A percentile compares a stretch with the other conserved stretches of the same genome.
These are phyloP conservation scores for Pseudocercospora cruenta DNA, from an alignment of 2,329 filamentous ascomycete species.

Conservation along the genomic window DNA sequence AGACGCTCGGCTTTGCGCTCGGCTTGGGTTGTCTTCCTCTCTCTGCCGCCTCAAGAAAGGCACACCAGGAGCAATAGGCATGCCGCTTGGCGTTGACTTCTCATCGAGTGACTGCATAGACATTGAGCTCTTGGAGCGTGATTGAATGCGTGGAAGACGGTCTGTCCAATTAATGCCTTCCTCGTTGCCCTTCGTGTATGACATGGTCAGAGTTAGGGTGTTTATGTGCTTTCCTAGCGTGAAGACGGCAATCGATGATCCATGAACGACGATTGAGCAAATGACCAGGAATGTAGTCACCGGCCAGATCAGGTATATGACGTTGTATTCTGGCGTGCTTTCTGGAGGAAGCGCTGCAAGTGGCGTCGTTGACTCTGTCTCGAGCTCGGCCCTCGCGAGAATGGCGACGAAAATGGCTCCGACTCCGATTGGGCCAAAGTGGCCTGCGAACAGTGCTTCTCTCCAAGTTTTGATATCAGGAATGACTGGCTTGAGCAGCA, in stretches of 20 bases:
- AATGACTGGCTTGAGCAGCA: constrained; percentile 86
- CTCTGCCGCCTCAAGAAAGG: constrained; percentile 75
- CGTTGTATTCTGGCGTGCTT: constrained; percentile 63
- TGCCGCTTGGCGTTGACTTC: constrained; percentile 62
- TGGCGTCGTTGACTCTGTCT: constrained; percentile 74
- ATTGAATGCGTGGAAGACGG: constrained; percentile 78
- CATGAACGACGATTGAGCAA: constrained; percentile 90
- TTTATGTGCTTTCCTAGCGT: constrained; percentile 98
- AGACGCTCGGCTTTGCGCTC: constrained; percentile 63
- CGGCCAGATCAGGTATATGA: constrained; percentile 91
- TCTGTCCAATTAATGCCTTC: constrained; percentile 96
- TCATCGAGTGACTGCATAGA: constrained; percentile 67
- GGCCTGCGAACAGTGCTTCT: constrained; percentile 92
- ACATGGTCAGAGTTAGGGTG: constrained; percentile 91
- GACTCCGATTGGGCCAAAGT: constrained; percentile 96
- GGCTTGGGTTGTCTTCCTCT: constrained; percentile 71
- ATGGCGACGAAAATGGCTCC: constrained; percentile 96
- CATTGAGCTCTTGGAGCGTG: constrained; percentile 78
- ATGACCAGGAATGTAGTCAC: constrained; percentile 94
- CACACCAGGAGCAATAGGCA: constrained; percentile 72
- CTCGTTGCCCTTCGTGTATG: constrained; percentile 87
- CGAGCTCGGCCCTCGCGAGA: constrained; percentile 86
- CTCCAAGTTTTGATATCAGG: constrained; percentile 98
- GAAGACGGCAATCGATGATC: constrained; percentile 97
- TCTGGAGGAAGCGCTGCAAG: constrained; percentile 61